Conservation (phyloP, 2,329 filamentous ascomycete genomes). For the Graphilbum sp. region DNA sequence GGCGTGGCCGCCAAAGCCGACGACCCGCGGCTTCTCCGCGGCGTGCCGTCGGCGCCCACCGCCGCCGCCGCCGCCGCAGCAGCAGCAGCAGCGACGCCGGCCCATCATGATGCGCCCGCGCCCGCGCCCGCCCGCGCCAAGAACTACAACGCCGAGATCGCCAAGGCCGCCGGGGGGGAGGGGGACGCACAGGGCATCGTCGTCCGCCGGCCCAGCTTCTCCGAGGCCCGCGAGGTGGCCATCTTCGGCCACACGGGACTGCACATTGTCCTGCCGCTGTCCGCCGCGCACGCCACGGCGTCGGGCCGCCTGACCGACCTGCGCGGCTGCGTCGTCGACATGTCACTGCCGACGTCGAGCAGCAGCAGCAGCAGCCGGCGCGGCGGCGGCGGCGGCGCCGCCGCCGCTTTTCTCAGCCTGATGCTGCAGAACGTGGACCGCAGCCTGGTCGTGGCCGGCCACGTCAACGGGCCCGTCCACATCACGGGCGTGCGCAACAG, state of each 20-base stretch:
- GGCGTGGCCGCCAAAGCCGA: slow-evolving; percentile 16
- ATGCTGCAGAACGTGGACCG: slow-evolving; percentile 50
- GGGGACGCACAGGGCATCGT: too few species aligned
- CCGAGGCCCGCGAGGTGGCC: slow-evolving; percentile 40
- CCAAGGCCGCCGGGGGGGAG: slow-evolving; percentile 19
- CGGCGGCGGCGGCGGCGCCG: slow-evolving; percentile 11
- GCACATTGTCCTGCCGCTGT: slow-evolving; percentile 61
- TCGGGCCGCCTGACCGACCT: slow-evolving; percentile 60
- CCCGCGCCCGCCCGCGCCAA: slow-evolving; percentile 14
- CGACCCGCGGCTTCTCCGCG: slow-evolving; percentile 23
- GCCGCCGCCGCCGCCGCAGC: not conserved
- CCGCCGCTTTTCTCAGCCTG: slow-evolving; percentile 52
- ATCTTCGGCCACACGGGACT: slow-evolving; percentile 51
- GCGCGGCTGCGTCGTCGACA: slow-evolving; percentile 58
- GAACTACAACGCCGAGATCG: slow-evolving; percentile 43
- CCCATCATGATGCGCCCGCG: slow-evolving; percentile 17
- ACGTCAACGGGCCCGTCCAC: slow-evolving; percentile 66
- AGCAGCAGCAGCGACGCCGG: not conserved
- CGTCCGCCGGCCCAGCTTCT: slow-evolving; percentile 47
- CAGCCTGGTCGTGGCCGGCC: slow-evolving; percentile 62
- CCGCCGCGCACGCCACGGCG: slow-evolving; percentile 53
- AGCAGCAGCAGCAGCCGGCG: not conserved
- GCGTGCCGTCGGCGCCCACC: not conserved
- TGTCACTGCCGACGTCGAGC: slow-evolving; percentile 47
- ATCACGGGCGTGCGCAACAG: slow-evolving; percentile 59